Evolutionary conservation across 2,329 filamentous ascomycete genomes (phyloP), one percentile per base, ranked within the genome.

Genomic region (Aureobasidium sp.): DNA sequence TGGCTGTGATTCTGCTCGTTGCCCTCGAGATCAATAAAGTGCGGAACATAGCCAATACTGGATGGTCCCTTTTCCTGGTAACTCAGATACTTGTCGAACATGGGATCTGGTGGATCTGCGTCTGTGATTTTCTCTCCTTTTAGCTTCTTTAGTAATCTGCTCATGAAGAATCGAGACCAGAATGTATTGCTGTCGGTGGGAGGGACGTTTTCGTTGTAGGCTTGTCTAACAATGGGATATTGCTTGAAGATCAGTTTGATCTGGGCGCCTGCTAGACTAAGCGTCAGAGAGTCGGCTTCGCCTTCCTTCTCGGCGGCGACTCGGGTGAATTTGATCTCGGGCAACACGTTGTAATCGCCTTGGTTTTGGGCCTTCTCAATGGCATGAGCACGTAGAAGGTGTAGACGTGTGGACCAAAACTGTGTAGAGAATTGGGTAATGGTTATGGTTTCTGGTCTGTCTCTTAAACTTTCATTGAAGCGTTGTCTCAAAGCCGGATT

Each of bases 1-100:
- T 92, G 90, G 68, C 91, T 95, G 73, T 96, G 87, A 70, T 99
- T 93, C 73, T 94, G 90, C 75, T 97, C 94, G 70, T 99, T 99
- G 34, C 88, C 94, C 71, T 93, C 90, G 29, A 99, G 76, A 72
- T 99, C 89, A 68, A 99, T 92, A 66, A 95, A 92, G 68, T 92
- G 87, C 0, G 94, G 92, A 22, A 99, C 85, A 62, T 87, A 83
- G 37, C 86, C 78, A 3, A 86, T 78, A 66, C 83, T 73, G 0
- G 76, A 71, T 25, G 73, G 72, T 15, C 77, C 79, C 29, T 76
- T 75, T 51, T 81, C 75, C 67, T 91, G 88, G 41, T 83, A 82
- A 63, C 88, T 85, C 27, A 96, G 83, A 72, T 96, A 97, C 67
- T 88, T 87, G 74, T 97, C 94, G 64, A 97, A 87, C 9, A 94